phyloP scores from a whole-genome alignment of 75 land plant genomes.

The Selaginella tamariscina region DNA sequence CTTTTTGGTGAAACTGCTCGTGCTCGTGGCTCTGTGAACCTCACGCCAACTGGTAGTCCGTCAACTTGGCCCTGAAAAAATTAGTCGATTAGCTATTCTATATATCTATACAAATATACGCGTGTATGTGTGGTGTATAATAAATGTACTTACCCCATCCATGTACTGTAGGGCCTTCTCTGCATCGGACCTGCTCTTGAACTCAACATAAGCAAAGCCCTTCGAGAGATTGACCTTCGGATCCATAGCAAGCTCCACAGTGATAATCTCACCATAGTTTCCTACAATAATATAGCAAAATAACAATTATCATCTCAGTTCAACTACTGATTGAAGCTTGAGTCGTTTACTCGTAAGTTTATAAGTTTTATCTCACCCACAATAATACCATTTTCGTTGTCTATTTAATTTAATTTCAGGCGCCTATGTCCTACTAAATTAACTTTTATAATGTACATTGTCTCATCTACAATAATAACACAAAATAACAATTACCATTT shows the following conservation, averaged over 20 bases:
- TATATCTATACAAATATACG: not conserved
- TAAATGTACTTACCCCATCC: conserved; percentile 63
- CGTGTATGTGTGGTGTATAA: not conserved
- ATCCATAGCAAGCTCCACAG: conserved; percentile 83
- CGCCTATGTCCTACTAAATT: no score
- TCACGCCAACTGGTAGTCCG: conserved; percentile 63
- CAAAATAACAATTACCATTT: no score
- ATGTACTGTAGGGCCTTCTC: conserved; percentile 75
- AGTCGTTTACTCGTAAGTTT: no score
- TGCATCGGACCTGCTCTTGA: conserved; percentile 73
- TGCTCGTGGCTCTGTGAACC: conserved; percentile 54
- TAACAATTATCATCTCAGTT: not conserved
- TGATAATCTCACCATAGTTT: conserved; percentile 77
- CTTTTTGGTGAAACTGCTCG: conserved; percentile 37
- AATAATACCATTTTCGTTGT: no score
- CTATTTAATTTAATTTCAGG: no score
- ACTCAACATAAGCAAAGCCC: conserved; percentile 79
- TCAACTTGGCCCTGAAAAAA: conserved; percentile 80
- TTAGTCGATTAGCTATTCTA: not conserved
- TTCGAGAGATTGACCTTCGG: conserved; percentile 67
- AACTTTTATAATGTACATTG: no score
- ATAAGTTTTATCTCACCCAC: no score
- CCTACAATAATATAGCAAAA: conserved; percentile 28
- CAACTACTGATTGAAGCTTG: no score
- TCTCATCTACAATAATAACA: no score